These are phyloP conservation scores for Lactarius pseudohatsudake DNA, from an alignment of 768 basidiomycete genomes.

Conservation along the genomic window DNA sequence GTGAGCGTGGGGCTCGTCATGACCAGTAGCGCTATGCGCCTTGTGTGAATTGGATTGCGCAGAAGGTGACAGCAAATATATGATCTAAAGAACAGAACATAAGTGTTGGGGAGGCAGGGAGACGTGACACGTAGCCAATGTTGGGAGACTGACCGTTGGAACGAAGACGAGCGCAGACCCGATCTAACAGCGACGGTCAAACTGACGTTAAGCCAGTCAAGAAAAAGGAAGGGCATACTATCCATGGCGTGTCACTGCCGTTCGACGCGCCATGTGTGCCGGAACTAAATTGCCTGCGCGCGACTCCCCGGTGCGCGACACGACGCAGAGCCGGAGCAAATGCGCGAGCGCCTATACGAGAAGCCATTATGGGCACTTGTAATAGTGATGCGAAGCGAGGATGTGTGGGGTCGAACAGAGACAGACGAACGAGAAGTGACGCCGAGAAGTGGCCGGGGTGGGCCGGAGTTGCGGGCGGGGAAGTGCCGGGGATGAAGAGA, in stretches of 20 bases:
- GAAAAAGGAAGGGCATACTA: conserved; percentile 12
- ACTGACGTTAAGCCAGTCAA: background rate
- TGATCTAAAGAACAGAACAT: conserved; percentile 11
- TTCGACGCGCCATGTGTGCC: conserved; percentile 14
- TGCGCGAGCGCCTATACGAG: conserved; percentile 17
- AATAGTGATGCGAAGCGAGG: background rate
- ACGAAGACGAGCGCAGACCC: conserved; percentile 27
- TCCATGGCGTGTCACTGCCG: conserved; percentile 24
- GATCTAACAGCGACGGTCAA: conserved; percentile 9
- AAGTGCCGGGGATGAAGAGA: background rate
- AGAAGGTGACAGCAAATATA: conserved; percentile 27
- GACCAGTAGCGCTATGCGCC: conserved; percentile 55
- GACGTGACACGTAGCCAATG: conserved; percentile 29
- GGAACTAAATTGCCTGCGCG: conserved; percentile 23
- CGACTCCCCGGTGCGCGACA: conserved; percentile 2
- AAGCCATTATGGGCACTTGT: conserved; percentile 11
- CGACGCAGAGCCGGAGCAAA: conserved; percentile 18
- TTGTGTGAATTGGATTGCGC: conserved; percentile 24
- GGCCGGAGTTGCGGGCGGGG: conserved; percentile 17
- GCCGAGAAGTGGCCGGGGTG: background rate
- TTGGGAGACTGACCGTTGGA: conserved; percentile 25
- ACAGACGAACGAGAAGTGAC: background rate
- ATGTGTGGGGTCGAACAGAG: background rate
- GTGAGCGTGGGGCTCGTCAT: conserved; percentile 52
- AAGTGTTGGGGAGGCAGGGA: conserved; percentile 30